phyloP scores from a whole-genome alignment of 2,329 filamentous ascomycete species.

The Clonostachys rosea region DNA sequence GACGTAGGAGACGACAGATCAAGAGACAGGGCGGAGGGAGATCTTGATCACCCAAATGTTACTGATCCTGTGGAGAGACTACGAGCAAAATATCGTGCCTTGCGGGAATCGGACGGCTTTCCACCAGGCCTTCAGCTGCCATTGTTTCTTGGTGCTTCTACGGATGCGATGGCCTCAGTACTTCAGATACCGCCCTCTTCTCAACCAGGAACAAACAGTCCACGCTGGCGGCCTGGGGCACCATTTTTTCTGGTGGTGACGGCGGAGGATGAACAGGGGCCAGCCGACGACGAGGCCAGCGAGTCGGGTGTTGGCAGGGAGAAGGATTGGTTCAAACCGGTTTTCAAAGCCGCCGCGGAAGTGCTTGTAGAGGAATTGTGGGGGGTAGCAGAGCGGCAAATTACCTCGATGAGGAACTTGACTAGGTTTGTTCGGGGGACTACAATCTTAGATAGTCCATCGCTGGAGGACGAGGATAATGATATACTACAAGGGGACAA shows the following conservation, averaged over 20 bases:
- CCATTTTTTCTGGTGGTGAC: neutral
- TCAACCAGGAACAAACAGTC: neutral
- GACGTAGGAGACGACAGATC: neutral
- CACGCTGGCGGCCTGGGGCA: neutral
- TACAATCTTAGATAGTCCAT: neutral
- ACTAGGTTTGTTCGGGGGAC: neutral
- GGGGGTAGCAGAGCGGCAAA: conserved; percentile 2
- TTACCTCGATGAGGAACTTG: neutral
- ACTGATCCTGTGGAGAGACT: neutral
- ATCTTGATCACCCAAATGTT: neutral
- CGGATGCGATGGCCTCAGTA: neutral
- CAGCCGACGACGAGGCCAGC: neutral
- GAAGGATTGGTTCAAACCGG: conserved; percentile 2
- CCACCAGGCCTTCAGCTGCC: neutral
- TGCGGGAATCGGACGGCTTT: neutral
- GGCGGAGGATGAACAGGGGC: neutral
- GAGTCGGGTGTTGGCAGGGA: neutral
- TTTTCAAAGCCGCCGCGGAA: conserved; percentile 11
- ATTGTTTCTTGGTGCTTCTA: neutral
- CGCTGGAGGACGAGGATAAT: neutral
- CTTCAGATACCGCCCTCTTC: neutral
- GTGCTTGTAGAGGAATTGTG: conserved; percentile 8
- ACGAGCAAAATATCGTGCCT: neutral
- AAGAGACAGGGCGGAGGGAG: neutral
- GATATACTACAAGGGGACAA: neutral